Evolutionary conservation across 768 basidiomycete species (phyloP), one percentile per base, ranked within the genome.

Genomic region (Jaapia argillacea): DNA sequence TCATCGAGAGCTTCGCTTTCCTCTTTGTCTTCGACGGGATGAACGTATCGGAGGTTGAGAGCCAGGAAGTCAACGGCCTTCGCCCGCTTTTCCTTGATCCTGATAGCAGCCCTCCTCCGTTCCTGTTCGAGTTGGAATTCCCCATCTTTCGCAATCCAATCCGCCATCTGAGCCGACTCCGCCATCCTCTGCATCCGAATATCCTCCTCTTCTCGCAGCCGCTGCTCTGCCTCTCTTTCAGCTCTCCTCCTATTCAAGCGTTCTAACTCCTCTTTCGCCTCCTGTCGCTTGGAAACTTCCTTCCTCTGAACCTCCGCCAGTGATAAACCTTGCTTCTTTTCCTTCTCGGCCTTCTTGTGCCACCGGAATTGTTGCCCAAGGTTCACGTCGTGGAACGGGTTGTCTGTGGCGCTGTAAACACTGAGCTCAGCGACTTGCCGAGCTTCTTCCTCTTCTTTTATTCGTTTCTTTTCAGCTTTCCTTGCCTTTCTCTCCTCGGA

Each of bases 21-120:
- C 2, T 85, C 81, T n/a, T 80, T 75, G 24, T 81, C 74, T 13
- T 65, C 67, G 22, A 74, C 69, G 18, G 77, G 80, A 55, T 84
- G 81, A 24, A 90, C 86, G 63, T 97, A 98, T 48, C 89, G 83
- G 47, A 99, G 73, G 59, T 99, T 99, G 55, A 99, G 76, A 37
- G 93, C 90, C 49, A 99, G 65, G 63, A 94, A 98, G 59, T 99
- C 96, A 52, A 99, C 82, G n/a, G 96, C 96, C 58, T 98, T 98
- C 2, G 96, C 96, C 42, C 96, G 70, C 63, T 93, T 92, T 65
- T 98, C 96, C 58, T 87, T 83, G 55, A 98, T 83, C 41, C 96
- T 77, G 55, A 99, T 98, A 42, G 87, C 81, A 20, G 96, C 96
- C 50, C 96, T 74, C 51, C 73, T 70, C 45, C 87, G 74, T 53